Conservation (phyloP, 495 filamentous ascomycete species). For the Talaromyces borbonicus region DNA sequence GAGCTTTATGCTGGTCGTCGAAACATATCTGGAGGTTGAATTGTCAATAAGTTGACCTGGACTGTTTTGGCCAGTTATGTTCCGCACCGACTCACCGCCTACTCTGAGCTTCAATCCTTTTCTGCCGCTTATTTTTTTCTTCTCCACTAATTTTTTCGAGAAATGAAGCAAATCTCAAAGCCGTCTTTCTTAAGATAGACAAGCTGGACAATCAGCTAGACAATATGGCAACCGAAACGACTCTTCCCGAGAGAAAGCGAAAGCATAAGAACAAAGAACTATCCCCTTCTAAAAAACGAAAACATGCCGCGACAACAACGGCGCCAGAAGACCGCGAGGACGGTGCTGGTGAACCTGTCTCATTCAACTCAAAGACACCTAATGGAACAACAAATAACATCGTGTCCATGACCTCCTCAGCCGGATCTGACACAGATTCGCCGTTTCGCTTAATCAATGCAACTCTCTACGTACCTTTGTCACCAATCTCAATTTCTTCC, state of each 20-base stretch:
- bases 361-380: slow-evolving; percentile 22
- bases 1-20: too few relatives aligned
- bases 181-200: slow-evolving; percentile 10
- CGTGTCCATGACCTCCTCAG: slow-evolving; percentile 1
- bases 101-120: slow-evolving; percentile 20
- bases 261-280: slow-evolving; percentile 42
- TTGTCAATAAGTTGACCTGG: background rate
- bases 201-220: background rate
- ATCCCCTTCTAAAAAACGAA: slow-evolving; percentile 42
- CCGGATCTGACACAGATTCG: slow-evolving; percentile 22
- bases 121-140: slow-evolving; percentile 2
- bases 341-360: background rate
- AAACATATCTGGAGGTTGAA: too few relatives aligned
- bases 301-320: slow-evolving; percentile 16
- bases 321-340: slow-evolving; percentile 7
- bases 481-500: slow-evolving; percentile 57
- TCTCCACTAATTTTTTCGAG: background rate
- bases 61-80: background rate
- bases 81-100: background rate
- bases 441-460: slow-evolving; percentile 53
- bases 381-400: slow-evolving; percentile 14
- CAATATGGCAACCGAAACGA: slow-evolving; percentile 27
- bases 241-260: slow-evolving; percentile 43
- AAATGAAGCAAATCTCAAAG: slow-evolving; percentile 15
- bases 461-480: slow-evolving; percentile 61